These are phyloP conservation scores for Leptographium procerum DNA, from an alignment of 2,329 filamentous ascomycete genomes.

Conservation along the genomic window DNA sequence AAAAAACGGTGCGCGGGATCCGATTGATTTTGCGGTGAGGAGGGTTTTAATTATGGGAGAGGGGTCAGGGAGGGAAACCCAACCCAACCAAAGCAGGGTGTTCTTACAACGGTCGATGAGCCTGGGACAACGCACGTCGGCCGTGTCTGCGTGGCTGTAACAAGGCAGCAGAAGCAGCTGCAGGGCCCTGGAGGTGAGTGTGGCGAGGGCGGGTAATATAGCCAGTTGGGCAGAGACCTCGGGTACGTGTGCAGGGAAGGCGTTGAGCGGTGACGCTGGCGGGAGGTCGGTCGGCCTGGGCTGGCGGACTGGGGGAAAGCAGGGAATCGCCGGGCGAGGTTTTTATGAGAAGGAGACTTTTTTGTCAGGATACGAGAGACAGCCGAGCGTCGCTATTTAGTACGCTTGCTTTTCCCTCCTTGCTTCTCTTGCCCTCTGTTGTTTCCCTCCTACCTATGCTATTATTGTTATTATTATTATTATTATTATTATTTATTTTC, in stretches of 20 bases:
- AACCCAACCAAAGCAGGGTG: neutral
- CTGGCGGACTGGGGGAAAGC: neutral
- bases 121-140: neutral
- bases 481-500: neutral
- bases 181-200: neutral
- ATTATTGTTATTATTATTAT: neutral
- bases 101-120: neutral
- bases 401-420: neutral
- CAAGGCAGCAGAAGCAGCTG: neutral
- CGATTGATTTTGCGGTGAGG: neutral
- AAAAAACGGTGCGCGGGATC: neutral
- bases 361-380: neutral
- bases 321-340: neutral
- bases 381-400: neutral
- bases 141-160: neutral
- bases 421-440: neutral
- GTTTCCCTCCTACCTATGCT: neutral
- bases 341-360: neutral
- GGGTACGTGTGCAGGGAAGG: neutral
- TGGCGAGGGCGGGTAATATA: neutral
- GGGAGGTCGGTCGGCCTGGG: too few relatives aligned
- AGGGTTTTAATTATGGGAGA: neutral
- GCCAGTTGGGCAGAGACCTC: neutral
- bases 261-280: neutral
- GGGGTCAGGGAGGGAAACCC: neutral